Evolutionary conservation across 176 grass and related monocot species (phyloP), one percentile per base, ranked within the genome.

Genomic region (Bonia amplexicaulis): DNA sequence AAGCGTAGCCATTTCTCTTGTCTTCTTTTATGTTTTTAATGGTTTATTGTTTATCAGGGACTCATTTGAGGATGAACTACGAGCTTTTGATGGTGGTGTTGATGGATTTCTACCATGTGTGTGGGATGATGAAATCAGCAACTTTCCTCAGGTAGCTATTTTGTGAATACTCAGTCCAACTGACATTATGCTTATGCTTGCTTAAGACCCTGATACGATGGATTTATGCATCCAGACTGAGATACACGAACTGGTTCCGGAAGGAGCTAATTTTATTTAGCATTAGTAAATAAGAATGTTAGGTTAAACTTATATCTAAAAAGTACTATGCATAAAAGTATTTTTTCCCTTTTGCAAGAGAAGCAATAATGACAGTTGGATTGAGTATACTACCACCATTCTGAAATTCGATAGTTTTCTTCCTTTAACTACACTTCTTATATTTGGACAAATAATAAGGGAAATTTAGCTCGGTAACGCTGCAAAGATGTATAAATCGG

Each of bases 11-110:
- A 79, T 20, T 85, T 82, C 26, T 46, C 15, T 86, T 66, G 66
- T 33, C 55, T 46, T 33, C 14, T 74, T 66, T 74, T 23, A 71
- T 57, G 15, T 52, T 72, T 77, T 53, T 83, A 58, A 84, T 83
- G 37, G 54, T 61, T 31, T 76, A 77, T 84, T 86, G 82, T 25
- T 89, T 87, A 51, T 48, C 78, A 97, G 95, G 87, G 92, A 98
- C 88, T 98, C 90, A 62, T 98, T 93, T 87, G 95, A 98, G 94
- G 95, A 98, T 88, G 95, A 98, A 55, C 87, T 98, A 76, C 90
- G 95, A 74, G 93, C 91, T 77, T 98, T 95, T 85, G 89, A 93
- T 72, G 95, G 95, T 69, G 87, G 95, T 49, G 72, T 60, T 73
- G 93, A 98, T 71, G 95, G 95, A 66, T 82, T 93, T 86, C 73